Percentiles rank a stretch among this genome's conserved stretches.
phyloP scores from a whole-genome alignment of 805 yeast genomes.

The Yarrowia divulgata region DNA sequence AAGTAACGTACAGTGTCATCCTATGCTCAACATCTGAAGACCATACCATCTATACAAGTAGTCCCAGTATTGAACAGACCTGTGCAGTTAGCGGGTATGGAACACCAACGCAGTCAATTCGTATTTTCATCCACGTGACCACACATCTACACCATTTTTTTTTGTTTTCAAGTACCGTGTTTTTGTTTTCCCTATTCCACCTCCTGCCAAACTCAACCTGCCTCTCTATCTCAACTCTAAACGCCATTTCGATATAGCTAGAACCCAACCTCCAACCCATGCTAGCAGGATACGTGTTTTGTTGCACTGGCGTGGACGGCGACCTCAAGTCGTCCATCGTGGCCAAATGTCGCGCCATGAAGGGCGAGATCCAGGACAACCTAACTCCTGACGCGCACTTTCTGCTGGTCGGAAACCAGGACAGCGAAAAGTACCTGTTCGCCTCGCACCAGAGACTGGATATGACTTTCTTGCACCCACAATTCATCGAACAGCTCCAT shows the following conservation, averaged over 20 bases:
- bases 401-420: conserved; percentile 60
- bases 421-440: conserved; percentile 62
- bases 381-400: conserved; percentile 61
- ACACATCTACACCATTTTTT: too few species aligned
- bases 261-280: background rate
- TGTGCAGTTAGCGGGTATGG: too few species aligned
- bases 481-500: conserved; percentile 56
- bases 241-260: conserved; percentile 9
- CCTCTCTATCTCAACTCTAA: background rate
- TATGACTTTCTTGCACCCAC: conserved; percentile 61
- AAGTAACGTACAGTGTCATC: too few species aligned
- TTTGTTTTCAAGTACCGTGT: background rate
- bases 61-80: too few species aligned
- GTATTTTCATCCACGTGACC: background rate
- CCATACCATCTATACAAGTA: too few species aligned
- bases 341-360: conserved; percentile 54
- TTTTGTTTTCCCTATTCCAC: background rate
- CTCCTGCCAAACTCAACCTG: background rate
- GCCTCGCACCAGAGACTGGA: conserved; percentile 58
- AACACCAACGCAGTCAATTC: too few species aligned
- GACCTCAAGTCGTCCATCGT: conserved; percentile 47
- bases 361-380: conserved; percentile 58
- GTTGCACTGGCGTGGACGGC: conserved; percentile 34
- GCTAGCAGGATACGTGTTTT: conserved; percentile 33
- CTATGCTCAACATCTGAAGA: too few species aligned